phyloP scores from a whole-genome alignment of 345 rosid species.

The Combretum micranthum region DNA sequence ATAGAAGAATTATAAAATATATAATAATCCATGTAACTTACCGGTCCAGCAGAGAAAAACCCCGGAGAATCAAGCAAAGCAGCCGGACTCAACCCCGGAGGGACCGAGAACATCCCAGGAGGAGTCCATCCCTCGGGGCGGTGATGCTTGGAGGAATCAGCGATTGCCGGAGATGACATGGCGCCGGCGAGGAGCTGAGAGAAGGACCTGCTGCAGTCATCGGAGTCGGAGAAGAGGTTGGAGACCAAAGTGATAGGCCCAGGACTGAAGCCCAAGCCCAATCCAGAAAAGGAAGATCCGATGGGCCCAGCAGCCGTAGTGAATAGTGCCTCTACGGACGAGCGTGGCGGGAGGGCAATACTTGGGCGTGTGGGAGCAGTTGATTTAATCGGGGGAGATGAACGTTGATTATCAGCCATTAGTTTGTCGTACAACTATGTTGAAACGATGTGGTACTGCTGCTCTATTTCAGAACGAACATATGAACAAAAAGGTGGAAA shows the following conservation, averaged over 20 bases:
- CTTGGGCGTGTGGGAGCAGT: conserved; percentile 41
- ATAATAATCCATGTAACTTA: conserved; percentile 3
- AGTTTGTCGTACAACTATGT: no score
- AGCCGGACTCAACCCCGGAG: conserved; percentile 48
- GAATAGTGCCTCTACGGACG: conserved; percentile 36
- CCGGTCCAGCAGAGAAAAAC: conserved; percentile 63
- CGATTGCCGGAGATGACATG: conserved; percentile 51
- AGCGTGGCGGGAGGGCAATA: conserved; percentile 52
- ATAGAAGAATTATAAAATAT: no score
- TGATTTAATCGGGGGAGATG: conserved; percentile 14
- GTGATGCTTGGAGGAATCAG: conserved; percentile 23
- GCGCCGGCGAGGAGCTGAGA: conserved; percentile 87
- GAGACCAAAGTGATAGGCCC: conserved; percentile 91
- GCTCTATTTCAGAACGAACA: no score
- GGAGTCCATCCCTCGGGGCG: conserved; percentile 50
- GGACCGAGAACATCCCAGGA: conserved; percentile 38
- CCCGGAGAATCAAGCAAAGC: conserved; percentile 62
- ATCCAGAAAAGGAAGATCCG: background rate
- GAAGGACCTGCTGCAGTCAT: conserved; percentile 60
- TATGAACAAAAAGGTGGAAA: no score
- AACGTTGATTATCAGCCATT: conserved; percentile 29
- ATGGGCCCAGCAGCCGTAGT: conserved; percentile 4
- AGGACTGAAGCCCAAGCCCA: conserved; percentile 59
- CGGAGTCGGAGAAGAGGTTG: conserved; percentile 56
- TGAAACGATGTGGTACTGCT: no score